Evolutionary conservation across 208 protist genomes (phyloP).

Genomic region (Acanthamoeba culbertsoni): DNA sequence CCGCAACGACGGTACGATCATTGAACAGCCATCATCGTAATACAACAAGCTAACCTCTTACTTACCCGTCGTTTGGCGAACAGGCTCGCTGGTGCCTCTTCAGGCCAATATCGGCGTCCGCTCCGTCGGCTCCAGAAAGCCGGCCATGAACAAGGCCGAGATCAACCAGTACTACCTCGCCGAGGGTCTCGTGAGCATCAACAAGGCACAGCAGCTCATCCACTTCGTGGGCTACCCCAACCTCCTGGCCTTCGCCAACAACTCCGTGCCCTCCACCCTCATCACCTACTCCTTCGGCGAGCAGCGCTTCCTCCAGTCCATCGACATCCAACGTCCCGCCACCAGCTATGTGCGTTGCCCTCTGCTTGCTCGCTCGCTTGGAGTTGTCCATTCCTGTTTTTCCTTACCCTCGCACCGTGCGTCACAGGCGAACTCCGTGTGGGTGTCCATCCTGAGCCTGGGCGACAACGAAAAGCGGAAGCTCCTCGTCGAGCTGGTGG

Average conservation of each 20-base stretch:
- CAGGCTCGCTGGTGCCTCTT: neutral
- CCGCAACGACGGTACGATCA: neutral
- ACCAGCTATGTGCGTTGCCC: neutral
- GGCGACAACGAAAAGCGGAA: neutral
- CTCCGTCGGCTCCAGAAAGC: too few species aligned
- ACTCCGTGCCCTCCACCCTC: slow-evolving; percentile 12
- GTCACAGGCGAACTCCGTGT: too few species aligned
- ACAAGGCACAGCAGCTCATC: neutral
- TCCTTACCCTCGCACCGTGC: neutral
- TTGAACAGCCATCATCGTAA: neutral
- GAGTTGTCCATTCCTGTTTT: too few species aligned
- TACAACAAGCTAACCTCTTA: too few species aligned
- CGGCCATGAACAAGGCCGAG: neutral
- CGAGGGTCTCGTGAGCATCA: neutral
- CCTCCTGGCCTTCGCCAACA: neutral
- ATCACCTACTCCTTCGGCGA: neutral
- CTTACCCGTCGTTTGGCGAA: neutral
- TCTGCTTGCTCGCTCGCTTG: too few species aligned
- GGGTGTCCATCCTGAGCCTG: neutral
- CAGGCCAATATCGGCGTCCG: neutral
- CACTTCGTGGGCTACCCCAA: neutral
- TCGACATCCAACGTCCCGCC: neutral
- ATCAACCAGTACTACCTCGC: neutral
- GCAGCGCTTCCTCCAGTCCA: neutral
- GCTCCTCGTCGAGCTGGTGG: neutral